Percentiles rank a stretch among this genome's conserved stretches.
phyloP scores from a whole-genome alignment of 768 basidiomycete genomes.

The Clitopilus passeckerianus region DNA sequence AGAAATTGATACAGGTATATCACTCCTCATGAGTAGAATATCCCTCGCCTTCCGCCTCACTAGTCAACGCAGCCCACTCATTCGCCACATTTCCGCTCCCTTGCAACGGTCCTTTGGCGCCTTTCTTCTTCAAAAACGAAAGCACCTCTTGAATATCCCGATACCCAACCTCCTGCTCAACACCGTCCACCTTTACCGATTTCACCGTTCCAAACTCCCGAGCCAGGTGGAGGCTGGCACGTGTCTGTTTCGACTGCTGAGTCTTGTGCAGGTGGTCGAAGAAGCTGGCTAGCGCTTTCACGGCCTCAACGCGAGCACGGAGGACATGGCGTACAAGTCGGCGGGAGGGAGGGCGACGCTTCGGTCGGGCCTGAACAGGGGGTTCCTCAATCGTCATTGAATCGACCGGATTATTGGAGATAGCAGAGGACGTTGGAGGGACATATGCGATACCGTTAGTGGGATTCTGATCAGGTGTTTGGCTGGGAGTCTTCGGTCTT shows the following conservation, averaged over 20 bases:
- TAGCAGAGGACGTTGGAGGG: slow-evolving; percentile 2
- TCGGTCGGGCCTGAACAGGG: slow-evolving; percentile 28
- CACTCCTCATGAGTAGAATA: slow-evolving; percentile 24
- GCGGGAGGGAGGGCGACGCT: slow-evolving; percentile 65
- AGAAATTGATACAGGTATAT: not conserved
- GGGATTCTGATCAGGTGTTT: slow-evolving; percentile 13
- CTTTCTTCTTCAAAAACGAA: slow-evolving; percentile 59
- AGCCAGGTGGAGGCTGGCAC: slow-evolving; percentile 42
- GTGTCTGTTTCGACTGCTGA: slow-evolving; percentile 33
- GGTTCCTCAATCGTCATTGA: slow-evolving; percentile 29
- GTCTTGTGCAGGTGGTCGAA: slow-evolving; percentile 56
- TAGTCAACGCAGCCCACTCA: slow-evolving; percentile 72
- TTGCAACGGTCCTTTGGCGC: slow-evolving; percentile 63
- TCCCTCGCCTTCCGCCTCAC: slow-evolving; percentile 55
- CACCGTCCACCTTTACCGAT: slow-evolving; percentile 16
- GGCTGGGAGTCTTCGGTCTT: slow-evolving; percentile 27
- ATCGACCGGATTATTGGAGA: slow-evolving; percentile 10
- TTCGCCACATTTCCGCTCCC: slow-evolving; percentile 42
- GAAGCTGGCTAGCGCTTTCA: slow-evolving; percentile 67
- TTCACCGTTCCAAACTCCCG: slow-evolving; percentile 40
- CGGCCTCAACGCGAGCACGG: slow-evolving; percentile 79
- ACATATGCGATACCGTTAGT: slow-evolving; percentile 9
- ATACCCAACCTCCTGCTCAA: slow-evolving; percentile 38
- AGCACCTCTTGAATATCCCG: slow-evolving; percentile 71
- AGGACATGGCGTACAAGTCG: slow-evolving; percentile 87